Evolutionary conservation across 495 filamentous ascomycete genomes (phyloP), one percentile per base, ranked within the genome.

Genomic region (Physcia stellaris): DNA sequence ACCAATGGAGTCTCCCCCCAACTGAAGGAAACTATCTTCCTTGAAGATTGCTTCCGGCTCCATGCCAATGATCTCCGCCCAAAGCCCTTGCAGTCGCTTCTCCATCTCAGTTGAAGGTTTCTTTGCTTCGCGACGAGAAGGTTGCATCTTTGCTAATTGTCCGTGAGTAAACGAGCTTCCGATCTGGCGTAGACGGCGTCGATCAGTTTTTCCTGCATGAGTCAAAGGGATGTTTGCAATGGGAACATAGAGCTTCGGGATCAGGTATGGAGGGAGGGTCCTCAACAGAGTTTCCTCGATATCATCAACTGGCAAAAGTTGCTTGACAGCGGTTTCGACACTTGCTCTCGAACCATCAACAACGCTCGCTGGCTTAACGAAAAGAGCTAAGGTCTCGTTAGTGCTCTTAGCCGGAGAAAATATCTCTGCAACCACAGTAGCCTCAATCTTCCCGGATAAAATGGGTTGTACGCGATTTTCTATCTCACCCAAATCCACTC

Each of bases 401-500:
- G 32, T 29, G 17, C 24, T 11, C n/a, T 29, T n/a, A 23, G 7
- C 10, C 23, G 19, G 19, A 3, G 29, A 17, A 9, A 46, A 33
- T 24, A 44, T 43, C 15, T 43, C 40, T 12, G 36, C 37, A 6
- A 35, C 41, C 15, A 37, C 28, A 10, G 31, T 17, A n/a, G n/a
- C n/a, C n/a, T n/a, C n/a, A 16, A 17, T 13, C 5, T 18, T 35
- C 11, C n/a, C 27, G 6, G 15, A 18, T 12, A 44, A 38, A 22
- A 16, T 23, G 2, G 11, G 40, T 15, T 30, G 22, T 18, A 67
- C 42, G 24, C 62, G 59, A 39, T 66, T 57, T 49, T 75, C 68
- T 20, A 75, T 59, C 37, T 73, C 70, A 2, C 53, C 60, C 3
- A 71, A 51, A 41, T 75, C 70, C 18, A 75, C 57, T 6, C 69